A percentile compares a stretch with the other conserved stretches of the same genome.
Evolutionary conservation across 2,329 filamentous ascomycete genomes (phyloP).

Genomic region (Immersiporthe knoxdaviesiana): DNA sequence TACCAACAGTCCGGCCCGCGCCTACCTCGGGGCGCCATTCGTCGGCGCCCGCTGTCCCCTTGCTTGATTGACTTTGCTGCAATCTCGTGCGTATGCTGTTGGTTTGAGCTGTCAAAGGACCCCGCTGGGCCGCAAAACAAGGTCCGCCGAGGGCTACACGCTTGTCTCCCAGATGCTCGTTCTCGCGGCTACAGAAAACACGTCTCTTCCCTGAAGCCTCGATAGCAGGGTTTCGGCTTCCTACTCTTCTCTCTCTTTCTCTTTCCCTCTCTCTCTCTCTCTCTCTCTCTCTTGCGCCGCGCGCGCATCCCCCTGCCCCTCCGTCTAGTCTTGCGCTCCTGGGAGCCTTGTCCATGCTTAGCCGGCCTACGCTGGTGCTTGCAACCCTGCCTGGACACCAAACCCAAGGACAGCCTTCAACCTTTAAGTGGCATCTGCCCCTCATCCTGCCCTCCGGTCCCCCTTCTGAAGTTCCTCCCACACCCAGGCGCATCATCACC

Average conservation of each 20-base stretch:
- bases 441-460: constrained; percentile 20
- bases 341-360: constrained; percentile 29
- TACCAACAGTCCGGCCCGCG: background rate
- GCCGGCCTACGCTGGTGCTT: constrained; percentile 20
- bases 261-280: too few species aligned
- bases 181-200: constrained; percentile 17
- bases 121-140: constrained; percentile 23
- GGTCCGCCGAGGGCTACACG: constrained; percentile 21
- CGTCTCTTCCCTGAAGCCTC: constrained; percentile 8
- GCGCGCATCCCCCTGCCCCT: constrained; percentile 15
- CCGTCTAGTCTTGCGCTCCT: constrained; percentile 19
- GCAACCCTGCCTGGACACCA: constrained; percentile 27
- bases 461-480: constrained; percentile 13
- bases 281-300: constrained; percentile 8
- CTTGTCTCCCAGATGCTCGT: constrained; percentile 14
- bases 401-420: constrained; percentile 5
- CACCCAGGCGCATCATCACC: constrained; percentile 24
- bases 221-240: constrained; percentile 14
- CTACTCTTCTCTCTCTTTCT: background rate
- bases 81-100: background rate
- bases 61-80: constrained; percentile 11
- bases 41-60: background rate
- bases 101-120: constrained; percentile 16
- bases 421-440: constrained; percentile 28
- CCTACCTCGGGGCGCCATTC: constrained; percentile 8